Evolutionary conservation across 164 flowering plant species (phyloP).

Genomic region (Santalum album): DNA sequence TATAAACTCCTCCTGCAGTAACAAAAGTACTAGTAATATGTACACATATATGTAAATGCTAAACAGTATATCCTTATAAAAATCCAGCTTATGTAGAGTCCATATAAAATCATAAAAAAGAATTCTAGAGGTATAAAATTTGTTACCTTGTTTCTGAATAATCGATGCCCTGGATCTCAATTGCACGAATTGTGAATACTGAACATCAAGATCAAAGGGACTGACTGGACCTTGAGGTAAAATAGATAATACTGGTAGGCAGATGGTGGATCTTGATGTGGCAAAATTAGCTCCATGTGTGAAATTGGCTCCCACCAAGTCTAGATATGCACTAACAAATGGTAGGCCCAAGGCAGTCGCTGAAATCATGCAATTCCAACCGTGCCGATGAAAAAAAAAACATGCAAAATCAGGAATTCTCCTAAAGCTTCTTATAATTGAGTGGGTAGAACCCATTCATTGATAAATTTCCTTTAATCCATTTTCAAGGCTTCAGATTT

Average conservation of each 20-base stretch:
- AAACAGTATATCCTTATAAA: not conserved
- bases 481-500: too few species aligned
- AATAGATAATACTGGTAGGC: not conserved
- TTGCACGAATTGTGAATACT: conserved; percentile 9
- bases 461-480: too few species aligned
- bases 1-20: not conserved
- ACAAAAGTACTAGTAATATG: not conserved
- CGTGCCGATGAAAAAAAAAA: too few species aligned
- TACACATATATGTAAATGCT: not conserved
- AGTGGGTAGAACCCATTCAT: too few species aligned
- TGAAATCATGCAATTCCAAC: conserved; percentile 13
- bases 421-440: too few species aligned
- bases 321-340: conserved; percentile 19
- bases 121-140: not conserved
- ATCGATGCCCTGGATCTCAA: conserved; percentile 1
- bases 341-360: conserved; percentile 15
- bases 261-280: conserved; percentile 16
- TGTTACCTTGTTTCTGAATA: not conserved
- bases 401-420: too few species aligned
- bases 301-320: conserved; percentile 18
- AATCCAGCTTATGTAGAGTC: too few species aligned
- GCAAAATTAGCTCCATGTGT: conserved; percentile 25
- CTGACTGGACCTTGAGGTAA: conserved; percentile 11
- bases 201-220: conserved; percentile 19
- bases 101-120: too few species aligned